phyloP scores from a whole-genome alignment of 2,329 filamentous ascomycete genomes.

The Pestalotiopsis sp. region DNA sequence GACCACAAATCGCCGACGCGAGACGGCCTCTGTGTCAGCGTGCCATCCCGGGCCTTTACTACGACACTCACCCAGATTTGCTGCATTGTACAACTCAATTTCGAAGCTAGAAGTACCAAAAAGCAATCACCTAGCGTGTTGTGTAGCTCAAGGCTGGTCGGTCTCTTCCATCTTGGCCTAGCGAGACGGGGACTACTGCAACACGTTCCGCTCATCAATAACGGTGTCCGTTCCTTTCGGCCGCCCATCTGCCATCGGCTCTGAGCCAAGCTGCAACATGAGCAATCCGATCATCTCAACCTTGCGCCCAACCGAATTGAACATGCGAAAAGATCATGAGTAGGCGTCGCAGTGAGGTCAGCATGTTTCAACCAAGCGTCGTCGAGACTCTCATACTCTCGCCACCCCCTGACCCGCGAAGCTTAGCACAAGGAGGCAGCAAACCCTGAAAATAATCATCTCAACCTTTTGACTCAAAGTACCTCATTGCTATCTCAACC shows the following conservation, averaged over 20 bases:
- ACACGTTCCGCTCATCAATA: not conserved
- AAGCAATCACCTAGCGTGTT: not conserved
- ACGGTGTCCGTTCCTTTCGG: not conserved
- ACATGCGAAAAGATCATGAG: not conserved
- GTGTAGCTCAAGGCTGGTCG: not conserved
- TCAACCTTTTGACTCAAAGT: not conserved
- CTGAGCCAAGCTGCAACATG: not conserved
- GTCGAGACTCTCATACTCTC: not conserved
- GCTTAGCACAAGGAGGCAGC: not conserved
- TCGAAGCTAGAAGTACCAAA: not conserved
- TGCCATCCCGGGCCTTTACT: not conserved
- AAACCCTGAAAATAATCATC: not conserved
- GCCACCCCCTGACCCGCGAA: slow-evolving; percentile 4
- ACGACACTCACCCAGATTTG: not conserved
- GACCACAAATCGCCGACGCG: not conserved
- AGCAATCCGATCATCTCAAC: not conserved
- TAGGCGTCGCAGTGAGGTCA: not conserved
- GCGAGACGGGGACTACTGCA: not conserved
- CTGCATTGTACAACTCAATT: slow-evolving; percentile 4
- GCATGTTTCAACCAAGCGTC: not conserved
- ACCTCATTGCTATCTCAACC: not conserved
- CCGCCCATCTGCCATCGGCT: not conserved
- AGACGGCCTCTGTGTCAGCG: not conserved
- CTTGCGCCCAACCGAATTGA: not conserved
- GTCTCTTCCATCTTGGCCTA: not conserved